Conservation (phyloP, 2,329 filamentous ascomycete genomes). For the Teratosphaeriaceae sp. region DNA sequence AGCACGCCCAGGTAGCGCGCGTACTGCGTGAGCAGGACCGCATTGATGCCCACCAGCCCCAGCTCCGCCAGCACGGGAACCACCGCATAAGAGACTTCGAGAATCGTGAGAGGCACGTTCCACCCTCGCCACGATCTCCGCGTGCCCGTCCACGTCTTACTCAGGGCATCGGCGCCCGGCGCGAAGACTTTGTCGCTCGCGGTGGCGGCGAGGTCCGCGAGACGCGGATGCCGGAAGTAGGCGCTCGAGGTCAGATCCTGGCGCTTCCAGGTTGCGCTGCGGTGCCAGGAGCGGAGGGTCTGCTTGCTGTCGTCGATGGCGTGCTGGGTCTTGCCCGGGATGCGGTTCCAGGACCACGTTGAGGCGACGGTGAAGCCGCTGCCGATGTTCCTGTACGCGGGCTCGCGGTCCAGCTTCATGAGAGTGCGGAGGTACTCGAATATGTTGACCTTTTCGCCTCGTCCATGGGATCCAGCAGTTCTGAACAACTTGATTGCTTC, state of each 20-base stretch:
- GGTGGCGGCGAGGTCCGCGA: too few species aligned
- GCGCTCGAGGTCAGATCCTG: background rate
- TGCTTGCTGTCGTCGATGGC: background rate
- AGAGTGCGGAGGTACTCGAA: background rate
- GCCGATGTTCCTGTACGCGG: background rate
- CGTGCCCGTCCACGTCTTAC: background rate
- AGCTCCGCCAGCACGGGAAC: background rate
- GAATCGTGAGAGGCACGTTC: background rate
- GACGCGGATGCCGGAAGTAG: background rate
- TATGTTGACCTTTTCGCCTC: background rate
- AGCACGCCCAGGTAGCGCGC: background rate
- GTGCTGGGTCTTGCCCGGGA: background rate
- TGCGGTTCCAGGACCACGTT: background rate
- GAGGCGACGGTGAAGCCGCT: background rate
- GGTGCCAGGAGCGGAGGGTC: background rate
- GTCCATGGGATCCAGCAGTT: background rate
- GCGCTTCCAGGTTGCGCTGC: background rate
- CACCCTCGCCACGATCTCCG: background rate
- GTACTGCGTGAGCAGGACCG: background rate
- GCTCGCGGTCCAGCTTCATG: background rate
- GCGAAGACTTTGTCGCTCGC: too few species aligned
- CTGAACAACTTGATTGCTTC: background rate
- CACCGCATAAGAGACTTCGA: background rate
- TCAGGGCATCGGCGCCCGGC: too few species aligned
- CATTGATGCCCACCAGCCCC: background rate